Percentiles rank a stretch among this genome's conserved stretches.
Evolutionary conservation across 108 stramenopile genomes (phyloP).

Genomic region (Stephanodiscus triporus): DNA sequence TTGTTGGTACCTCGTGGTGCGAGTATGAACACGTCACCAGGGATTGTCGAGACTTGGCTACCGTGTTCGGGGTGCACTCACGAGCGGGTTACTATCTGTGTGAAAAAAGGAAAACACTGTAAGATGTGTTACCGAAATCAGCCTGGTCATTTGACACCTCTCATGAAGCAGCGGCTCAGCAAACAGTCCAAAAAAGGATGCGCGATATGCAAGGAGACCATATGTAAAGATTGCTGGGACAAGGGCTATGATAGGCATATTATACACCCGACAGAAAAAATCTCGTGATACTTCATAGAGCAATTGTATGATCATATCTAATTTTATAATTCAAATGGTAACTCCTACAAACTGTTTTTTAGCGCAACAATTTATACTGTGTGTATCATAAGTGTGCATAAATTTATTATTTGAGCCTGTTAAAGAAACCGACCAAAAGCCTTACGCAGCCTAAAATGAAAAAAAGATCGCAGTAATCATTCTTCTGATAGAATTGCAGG

Average conservation of each 20-base stretch:
- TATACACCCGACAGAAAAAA: not conserved
- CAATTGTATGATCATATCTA: no score
- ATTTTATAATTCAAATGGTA: not conserved
- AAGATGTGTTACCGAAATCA: not conserved
- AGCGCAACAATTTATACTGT: no score
- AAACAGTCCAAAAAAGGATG: not conserved
- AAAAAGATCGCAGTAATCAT: no score
- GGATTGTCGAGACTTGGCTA: not conserved
- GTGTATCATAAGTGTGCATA: no score
- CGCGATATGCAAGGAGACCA: not conserved
- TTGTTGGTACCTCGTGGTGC: slow-evolving; percentile 6
- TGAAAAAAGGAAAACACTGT: not conserved
- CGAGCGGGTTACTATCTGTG: not conserved
- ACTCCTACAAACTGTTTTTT: not conserved
- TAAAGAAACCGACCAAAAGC: no score
- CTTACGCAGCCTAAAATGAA: no score
- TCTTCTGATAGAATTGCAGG: no score
- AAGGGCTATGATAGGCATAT: not conserved
- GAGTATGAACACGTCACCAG: not conserved
- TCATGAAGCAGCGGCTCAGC: not conserved
- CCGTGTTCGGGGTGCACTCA: not conserved
- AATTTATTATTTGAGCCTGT: no score
- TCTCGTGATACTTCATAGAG: not conserved
- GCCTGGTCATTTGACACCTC: not conserved
- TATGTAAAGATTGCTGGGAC: not conserved